Evolutionary conservation across 148 eudicot species (phyloP), one percentile per base, ranked within the genome.

Genomic region (Spergularia marina): DNA sequence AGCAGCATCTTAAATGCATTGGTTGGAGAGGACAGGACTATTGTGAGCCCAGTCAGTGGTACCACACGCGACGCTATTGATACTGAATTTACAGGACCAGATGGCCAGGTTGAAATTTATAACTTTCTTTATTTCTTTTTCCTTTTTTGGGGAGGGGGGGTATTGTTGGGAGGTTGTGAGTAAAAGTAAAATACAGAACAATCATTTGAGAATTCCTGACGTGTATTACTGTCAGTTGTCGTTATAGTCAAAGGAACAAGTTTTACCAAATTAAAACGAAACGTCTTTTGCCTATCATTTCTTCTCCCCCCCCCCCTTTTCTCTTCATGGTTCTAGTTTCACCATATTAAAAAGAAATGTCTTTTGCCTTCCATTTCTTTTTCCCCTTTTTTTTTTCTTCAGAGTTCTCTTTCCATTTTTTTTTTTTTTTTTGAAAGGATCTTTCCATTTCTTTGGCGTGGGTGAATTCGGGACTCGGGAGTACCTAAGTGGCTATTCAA

Each of bases 51-150:
- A 80, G 78, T 95, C 68, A 95, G 99, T 82, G 99, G 99, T 74
- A 95, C 99, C 65, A 95, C 99, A 55, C 99, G 97, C 63, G 99
- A 95, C 85, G 99, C 99, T 74, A 95, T 92, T 81, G 99, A 95
- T 83, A 90, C 97, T 53, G 99, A 92, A 80, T 89, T 92, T 70
- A 83, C 83, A 13, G 96, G 85, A 78, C 87, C 96, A 44, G 97
- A 95, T 87, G 99, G 99, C 68, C 97, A 90, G 97, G 99, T 95
- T 79, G 80, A 44, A 53, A 61, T 53, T 17, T 77, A 36, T 40
- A 40, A 53, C 7, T 47, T 13, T 6, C 20, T 3, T 63, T 36
- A 23, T 23, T 7, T 62, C 51, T 20, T 9, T 59, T 49, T 41
- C 17, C 11, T 47, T 51, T 58, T 30, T 76, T 53, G 72, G 20